Base-by-base conservation (phyloP, 1,139 yeast species). In the Geotrichum macrosporum region DNA sequence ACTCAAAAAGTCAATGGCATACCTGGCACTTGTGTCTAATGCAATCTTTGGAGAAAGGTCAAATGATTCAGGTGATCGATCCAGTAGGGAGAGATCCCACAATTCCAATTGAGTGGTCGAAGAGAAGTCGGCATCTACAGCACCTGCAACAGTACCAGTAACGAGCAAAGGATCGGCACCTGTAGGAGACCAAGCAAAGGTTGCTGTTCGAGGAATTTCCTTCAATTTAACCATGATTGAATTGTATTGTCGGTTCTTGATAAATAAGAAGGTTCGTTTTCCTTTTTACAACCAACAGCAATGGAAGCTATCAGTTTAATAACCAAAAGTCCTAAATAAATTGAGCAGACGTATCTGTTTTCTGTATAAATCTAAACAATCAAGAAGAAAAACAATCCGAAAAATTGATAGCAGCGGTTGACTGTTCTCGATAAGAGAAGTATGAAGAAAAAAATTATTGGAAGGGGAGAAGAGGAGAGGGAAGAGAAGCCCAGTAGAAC, bases 61-160 rank as follows among this genome's bases (percentile, higher is more conserved):
- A 53, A 64, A 62, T 5, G 61, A 58, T 21, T 58, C 52, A 63
- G 66, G 38, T 48, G 71, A 56, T 63, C 68, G 57, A 57, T 64
- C 64, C 55, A 73, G 62, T 29, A 79, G 67, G 53, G 87, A 76
- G 5, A 84, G 74, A 56, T 80, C 80, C 86, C 94, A 84, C 53
- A 92, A 72, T 59, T 87, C 94, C 52, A 92, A 70, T 24, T 76
- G 69, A 3, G 96, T 81, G 31, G 81, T 75, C 31, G 94, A 80
- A 42, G 89, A 81, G 67, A 89, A 88, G 61, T 84, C 80, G 43
- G 84, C 85, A 62, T 87, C 96, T 57, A 92, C 84, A 13, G 96
- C 94, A 13, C 97, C 97, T 0, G 97, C 92, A 18, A 86, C 86
- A 0, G 96, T 84, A 35, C 96, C 98, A 1, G 96, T 79, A 22